Evolutionary conservation across 352 stramenopile species (phyloP).

Genomic region (Peronospora destructor): DNA sequence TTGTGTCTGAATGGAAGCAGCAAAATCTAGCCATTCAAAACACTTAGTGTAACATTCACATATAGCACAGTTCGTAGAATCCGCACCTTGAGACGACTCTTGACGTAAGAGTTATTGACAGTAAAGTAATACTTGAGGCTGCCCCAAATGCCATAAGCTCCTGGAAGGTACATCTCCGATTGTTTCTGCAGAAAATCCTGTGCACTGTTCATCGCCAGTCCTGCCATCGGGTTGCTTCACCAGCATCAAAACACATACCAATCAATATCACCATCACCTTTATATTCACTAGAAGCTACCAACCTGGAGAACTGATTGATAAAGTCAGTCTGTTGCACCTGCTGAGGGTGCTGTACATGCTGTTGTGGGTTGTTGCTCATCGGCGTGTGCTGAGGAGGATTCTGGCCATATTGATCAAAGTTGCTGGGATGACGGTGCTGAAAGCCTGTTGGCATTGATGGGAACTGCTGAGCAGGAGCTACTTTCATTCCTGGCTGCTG

Average conservation of each 20-base stretch:
- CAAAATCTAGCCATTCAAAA: conserved; percentile 43
- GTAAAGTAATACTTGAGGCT: conserved; percentile 88
- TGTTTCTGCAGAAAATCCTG: conserved; percentile 81
- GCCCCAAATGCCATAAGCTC: conserved; percentile 70
- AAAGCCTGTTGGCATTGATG: conserved; percentile 23
- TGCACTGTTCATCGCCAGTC: conserved; percentile 77
- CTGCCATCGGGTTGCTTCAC: conserved; percentile 78
- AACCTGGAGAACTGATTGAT: conserved; percentile 74
- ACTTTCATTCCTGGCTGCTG: conserved; percentile 24
- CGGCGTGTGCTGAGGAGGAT: conserved; percentile 20
- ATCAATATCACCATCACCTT: neutral
- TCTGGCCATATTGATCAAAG: conserved; percentile 22
- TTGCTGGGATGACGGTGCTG: conserved; percentile 33
- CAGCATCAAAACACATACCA: neutral
- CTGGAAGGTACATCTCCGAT: conserved; percentile 71
- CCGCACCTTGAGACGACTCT: conserved; percentile 73
- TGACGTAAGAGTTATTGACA: conserved; percentile 87
- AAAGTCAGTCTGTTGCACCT: conserved; percentile 44
- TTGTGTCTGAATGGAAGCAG: conserved; percentile 83
- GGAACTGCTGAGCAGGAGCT: conserved; percentile 31
- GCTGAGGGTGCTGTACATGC: conserved; percentile 22
- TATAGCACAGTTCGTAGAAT: neutral
- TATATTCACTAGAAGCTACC: neutral
- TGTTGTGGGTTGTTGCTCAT: conserved; percentile 20
- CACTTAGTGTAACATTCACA: neutral